phyloP scores from a whole-genome alignment of 129 eudicot species.

The Dittrichia graveolens region DNA sequence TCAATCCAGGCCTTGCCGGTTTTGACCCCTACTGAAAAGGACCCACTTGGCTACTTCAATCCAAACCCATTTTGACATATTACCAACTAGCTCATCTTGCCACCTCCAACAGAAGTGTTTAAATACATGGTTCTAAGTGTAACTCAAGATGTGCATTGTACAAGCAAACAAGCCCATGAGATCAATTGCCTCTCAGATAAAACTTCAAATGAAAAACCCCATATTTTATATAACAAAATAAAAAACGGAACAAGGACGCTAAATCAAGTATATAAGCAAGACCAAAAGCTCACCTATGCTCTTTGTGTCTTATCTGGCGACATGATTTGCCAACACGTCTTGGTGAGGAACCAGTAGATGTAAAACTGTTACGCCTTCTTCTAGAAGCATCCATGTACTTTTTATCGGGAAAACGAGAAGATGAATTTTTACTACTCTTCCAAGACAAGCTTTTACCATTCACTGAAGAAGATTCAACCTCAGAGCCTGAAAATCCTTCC shows the following conservation, averaged over 20 bases:
- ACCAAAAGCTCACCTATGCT: conserved; percentile 52
- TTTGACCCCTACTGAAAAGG: not conserved
- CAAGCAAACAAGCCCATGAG: conserved; percentile 9
- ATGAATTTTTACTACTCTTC: conserved; percentile 67
- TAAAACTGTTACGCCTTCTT: conserved; percentile 58
- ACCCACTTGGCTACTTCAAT: not conserved
- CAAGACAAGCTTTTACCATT: conserved; percentile 81
- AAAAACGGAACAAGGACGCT: not conserved
- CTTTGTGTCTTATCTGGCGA: conserved; percentile 72
- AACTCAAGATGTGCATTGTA: conserved; percentile 5
- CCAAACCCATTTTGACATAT: not conserved
- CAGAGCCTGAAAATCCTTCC: conserved; percentile 75
- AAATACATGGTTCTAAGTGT: not conserved
- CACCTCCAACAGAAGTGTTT: conserved; percentile 1
- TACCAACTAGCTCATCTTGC: not conserved
- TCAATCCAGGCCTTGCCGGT: not conserved
- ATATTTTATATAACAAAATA: not conserved
- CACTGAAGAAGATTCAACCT: conserved; percentile 63
- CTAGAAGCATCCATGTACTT: conserved; percentile 55
- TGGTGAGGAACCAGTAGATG: conserved; percentile 54
- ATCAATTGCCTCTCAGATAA: conserved; percentile 9
- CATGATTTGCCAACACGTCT: conserved; percentile 86
- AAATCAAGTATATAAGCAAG: not conserved
- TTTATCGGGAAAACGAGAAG: conserved; percentile 46
- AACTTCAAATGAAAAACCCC: not conserved